Base-by-base conservation (phyloP, 1,284 basidiomycete genomes). In the Boletus calvinii region DNA sequence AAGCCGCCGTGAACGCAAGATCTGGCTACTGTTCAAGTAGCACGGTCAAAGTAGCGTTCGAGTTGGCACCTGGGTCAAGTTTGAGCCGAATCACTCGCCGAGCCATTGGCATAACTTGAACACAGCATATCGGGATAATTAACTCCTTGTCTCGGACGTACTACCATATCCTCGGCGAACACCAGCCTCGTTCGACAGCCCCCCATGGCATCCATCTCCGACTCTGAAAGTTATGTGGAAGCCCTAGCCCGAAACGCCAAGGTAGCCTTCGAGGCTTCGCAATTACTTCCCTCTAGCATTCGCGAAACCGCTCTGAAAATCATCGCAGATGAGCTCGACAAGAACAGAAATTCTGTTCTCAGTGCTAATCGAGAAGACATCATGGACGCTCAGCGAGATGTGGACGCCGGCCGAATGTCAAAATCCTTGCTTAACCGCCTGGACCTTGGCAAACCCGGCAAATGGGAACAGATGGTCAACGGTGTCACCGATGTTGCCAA, bases 381-480 rank as follows among this genome's bases (percentile, higher is more conserved):
- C 68, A 73, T 85, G 85, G 87, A 87, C 31, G 95, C 94, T 1
- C 78, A 83, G 64, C 71, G 65, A 6, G 88, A 94, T 53, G 93
- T 94, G 9, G 81, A 83, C 35, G 80, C 87, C 1, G 94, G 94
- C 4, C 84, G 86, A 37, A 92, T 99, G 72, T 90, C 93, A 0
- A 72, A 77, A 2, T 84, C 94, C 1, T 75, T 99, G 43, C 74
- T 96, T 15, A 90, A 89, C 43, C 84, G 97, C 12, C 77, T 99
- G 17, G 94, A 98, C 68, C 80, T 99, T 11, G 80, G 80, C 50
- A 83, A 82, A 51, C 78, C 86, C 12, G 92, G 93, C 60, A 99
- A 99, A 72, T 99, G 93, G 90, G 87, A 92, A 38, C 82, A 87
- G 0, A 96, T 98, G 89, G 77, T 99, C 5, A 85, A 93, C 57